Evolutionary conservation across 2,329 filamentous ascomycete genomes (phyloP), one percentile per base, ranked within the genome.

Genomic region (Colletotrichum sublineola): DNA sequence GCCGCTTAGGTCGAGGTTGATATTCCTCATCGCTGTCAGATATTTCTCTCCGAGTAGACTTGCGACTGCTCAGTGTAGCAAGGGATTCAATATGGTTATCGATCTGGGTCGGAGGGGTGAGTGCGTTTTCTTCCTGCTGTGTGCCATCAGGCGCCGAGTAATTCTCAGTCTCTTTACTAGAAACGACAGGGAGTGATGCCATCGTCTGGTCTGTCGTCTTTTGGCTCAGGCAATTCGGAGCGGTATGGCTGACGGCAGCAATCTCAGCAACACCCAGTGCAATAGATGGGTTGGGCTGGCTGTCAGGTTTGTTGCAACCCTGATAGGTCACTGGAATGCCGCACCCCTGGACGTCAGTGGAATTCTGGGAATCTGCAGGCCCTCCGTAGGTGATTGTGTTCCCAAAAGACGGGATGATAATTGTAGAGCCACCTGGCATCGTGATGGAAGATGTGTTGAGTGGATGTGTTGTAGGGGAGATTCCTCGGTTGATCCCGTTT

Each of bases 1-100:
- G 24, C 42, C 42, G 64, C 53, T 73, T 65, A 29, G 53, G 15
- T 14, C n/a, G 48, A n/a, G 60, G 66, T 18, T 33, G 18, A 29
- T 70, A 70, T 4, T 73, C 70, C 1, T 55, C 70, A 18, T 73
- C 70, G 15, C 63, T 71, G 14, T 72, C 66, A 18, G 15, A 40
- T n/a, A 24, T 15, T 40, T 58, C 53, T 46, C 63, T 72, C 33
- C 60, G 50, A 50, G 52, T 46, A 20, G 52, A 18, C n/a, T 55
- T 33, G 7, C 8, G 20, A 31, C 20, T 42, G 24, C 55, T 55
- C 38, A 18, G n/a, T 11, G 15, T 38, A 33, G 56, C 14, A 6
- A 14, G 48, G 2, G 46, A 24, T 12, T 42, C 65, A 9, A 24
- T 4, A 38, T 20, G 7, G 5, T 56, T 29, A 40, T 36, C 14